Percentiles rank a stretch among this genome's conserved stretches.
These are phyloP conservation scores for Petrea volubilis DNA, from an alignment of 257 asterid species.

Conservation along the genomic window DNA sequence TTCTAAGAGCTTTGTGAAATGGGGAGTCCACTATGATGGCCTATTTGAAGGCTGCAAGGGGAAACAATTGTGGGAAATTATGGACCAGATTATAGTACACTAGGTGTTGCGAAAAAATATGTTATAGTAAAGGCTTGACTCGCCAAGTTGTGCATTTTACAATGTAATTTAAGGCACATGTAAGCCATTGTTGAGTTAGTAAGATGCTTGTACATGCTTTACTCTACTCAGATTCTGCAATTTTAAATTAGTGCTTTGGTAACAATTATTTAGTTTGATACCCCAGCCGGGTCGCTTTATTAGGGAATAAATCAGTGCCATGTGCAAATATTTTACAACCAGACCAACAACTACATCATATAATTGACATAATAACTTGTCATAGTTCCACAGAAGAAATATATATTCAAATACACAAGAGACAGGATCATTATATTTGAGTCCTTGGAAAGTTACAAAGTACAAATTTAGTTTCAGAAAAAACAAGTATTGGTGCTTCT, in stretches of 20 bases:
- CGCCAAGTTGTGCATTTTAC: neutral
- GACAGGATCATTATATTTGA: neutral
- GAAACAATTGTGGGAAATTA: neutral
- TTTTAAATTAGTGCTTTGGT: conserved; percentile 6
- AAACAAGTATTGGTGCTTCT: too few relatives aligned
- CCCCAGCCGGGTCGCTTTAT: neutral
- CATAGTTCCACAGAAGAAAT: neutral
- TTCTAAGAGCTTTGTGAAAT: neutral
- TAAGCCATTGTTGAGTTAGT: conserved; percentile 1
- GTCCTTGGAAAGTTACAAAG: neutral
- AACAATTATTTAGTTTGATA: conserved; percentile 5
- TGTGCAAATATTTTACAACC: conserved; percentile 7
- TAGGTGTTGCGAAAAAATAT: too few relatives aligned
- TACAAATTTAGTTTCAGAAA: neutral
- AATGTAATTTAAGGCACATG: conserved; percentile 4
- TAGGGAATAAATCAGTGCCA: conserved; percentile 9
- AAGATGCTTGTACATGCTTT: conserved; percentile 7
- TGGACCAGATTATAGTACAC: neutral
- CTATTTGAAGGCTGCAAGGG: neutral
- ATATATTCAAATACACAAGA: neutral
- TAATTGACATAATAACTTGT: neutral
- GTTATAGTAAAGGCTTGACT: neutral
- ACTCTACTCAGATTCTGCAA: neutral
- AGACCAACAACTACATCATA: neutral
- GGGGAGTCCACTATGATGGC: neutral